Evolutionary conservation across 805 yeast genomes (phyloP).

Genomic region (Candida insectorum): DNA sequence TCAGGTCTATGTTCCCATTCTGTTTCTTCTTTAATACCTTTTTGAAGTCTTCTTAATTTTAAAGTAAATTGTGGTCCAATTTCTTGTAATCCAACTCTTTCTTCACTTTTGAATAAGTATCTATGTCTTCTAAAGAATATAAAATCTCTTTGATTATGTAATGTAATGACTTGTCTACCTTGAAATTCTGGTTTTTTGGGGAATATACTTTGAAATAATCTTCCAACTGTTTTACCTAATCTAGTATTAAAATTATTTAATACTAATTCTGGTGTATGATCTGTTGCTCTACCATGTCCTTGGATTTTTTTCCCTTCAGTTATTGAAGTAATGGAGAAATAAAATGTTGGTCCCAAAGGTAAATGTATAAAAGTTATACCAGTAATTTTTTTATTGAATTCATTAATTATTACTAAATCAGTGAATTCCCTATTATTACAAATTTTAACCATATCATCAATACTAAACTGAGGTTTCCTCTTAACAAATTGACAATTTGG

Average conservation of each 20-base stretch:
- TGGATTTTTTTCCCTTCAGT: conserved; percentile 69
- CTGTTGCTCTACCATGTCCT: conserved; percentile 91
- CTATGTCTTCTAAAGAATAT: conserved; percentile 95
- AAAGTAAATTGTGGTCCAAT: conserved; percentile 95
- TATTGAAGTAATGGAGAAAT: conserved; percentile 78
- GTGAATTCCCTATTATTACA: conserved; percentile 84
- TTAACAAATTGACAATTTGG: conserved; percentile 87
- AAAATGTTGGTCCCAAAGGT: conserved; percentile 94
- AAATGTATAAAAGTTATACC: conserved; percentile 92
- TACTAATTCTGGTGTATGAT: conserved; percentile 87
- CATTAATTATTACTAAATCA: conserved; percentile 84
- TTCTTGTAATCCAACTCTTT: conserved; percentile 91
- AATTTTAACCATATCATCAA: conserved; percentile 82
- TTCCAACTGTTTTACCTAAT: conserved; percentile 89
- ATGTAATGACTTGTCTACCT: conserved; percentile 93
- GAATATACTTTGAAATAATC: conserved; percentile 85
- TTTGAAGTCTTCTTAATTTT: conserved; percentile 82
- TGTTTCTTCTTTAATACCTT: conserved; percentile 85
- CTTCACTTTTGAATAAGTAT: conserved; percentile 84
- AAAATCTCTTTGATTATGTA: conserved; percentile 95
- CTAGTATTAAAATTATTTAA: conserved; percentile 90
- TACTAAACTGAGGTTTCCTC: conserved; percentile 76
- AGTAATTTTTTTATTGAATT: conserved; percentile 87
- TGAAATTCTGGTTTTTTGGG: conserved; percentile 92
- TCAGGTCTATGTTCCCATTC: conserved; percentile 97